phyloP scores from a whole-genome alignment of 257 asterid genomes.

The Jacaranda copaia region DNA sequence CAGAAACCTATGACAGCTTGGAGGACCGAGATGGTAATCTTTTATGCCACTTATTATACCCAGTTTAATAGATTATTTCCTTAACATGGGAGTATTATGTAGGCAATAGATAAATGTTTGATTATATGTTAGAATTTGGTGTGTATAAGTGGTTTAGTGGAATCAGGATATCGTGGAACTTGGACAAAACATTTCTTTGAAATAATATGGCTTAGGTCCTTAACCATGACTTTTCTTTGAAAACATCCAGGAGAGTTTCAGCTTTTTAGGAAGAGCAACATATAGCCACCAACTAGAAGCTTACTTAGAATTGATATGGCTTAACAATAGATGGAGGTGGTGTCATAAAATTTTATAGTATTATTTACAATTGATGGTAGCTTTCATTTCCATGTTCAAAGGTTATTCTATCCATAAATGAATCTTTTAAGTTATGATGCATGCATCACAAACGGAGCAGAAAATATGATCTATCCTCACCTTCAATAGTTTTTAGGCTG shows the following conservation, averaged over 20 bases:
- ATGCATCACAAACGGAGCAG: background rate
- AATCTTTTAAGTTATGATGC: background rate
- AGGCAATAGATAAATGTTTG: constrained; percentile 19
- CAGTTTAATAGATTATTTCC: background rate
- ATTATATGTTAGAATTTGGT: background rate
- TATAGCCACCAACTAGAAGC: background rate
- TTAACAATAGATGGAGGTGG: background rate
- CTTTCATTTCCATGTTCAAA: background rate
- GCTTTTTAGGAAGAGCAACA: background rate
- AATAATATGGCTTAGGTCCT: background rate
- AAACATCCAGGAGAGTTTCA: constrained; percentile 19
- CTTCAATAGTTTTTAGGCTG: background rate
- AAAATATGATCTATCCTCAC: background rate
- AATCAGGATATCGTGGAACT: constrained; percentile 4
- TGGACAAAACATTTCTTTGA: background rate
- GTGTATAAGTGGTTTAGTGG: background rate
- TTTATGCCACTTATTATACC: background rate
- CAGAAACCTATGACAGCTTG: constrained; percentile 72
- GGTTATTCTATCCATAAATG: background rate
- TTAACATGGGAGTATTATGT: constrained; percentile 4
- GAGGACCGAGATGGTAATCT: constrained; percentile 88
- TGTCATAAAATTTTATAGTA: background rate
- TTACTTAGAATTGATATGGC: background rate
- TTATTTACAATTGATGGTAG: background rate
- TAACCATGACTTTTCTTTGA: no score